Evolutionary conservation across 371 early-diverging fungal species (phyloP).

Genomic region (Nematocida ausubeli): DNA sequence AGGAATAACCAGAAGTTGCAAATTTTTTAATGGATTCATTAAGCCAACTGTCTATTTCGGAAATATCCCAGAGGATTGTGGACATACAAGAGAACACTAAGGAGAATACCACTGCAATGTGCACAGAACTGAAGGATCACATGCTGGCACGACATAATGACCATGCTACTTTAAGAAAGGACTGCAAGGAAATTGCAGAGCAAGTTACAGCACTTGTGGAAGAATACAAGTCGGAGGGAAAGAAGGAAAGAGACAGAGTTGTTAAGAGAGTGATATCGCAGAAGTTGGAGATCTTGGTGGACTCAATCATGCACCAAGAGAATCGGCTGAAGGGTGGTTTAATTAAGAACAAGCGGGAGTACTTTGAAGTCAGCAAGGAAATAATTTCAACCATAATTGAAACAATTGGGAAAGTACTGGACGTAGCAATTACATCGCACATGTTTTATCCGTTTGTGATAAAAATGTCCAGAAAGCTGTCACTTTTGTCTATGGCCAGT

Average conservation of each 20-base stretch:
- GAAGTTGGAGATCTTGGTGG: constrained; percentile 12
- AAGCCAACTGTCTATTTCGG: not conserved
- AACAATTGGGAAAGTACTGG: constrained; percentile 4
- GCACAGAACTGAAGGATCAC: not conserved
- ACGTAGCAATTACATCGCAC: constrained; percentile 4
- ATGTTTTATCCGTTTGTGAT: constrained; percentile 35
- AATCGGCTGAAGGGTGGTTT: not conserved
- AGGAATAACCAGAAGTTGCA: not conserved
- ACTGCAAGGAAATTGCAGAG: not conserved
- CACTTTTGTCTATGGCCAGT: not conserved
- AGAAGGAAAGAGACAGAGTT: constrained; percentile 26
- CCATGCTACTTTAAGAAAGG: not conserved
- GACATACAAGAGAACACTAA: constrained; percentile 5
- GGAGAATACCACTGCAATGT: not conserved
- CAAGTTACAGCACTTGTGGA: not conserved
- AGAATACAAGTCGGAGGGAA: not conserved
- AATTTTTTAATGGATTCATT: constrained; percentile 35
- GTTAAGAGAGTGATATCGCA: constrained; percentile 11
- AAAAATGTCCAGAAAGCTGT: not conserved
- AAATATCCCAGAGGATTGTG: constrained; percentile 28
- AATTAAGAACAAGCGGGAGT: constrained; percentile 20
- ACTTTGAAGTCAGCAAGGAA: not conserved
- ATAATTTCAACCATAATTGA: not conserved
- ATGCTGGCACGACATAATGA: constrained; percentile 8
- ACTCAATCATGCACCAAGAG: constrained; percentile 18